phyloP scores from a whole-genome alignment of 768 basidiomycete species.

The Lactarius psammicola region DNA sequence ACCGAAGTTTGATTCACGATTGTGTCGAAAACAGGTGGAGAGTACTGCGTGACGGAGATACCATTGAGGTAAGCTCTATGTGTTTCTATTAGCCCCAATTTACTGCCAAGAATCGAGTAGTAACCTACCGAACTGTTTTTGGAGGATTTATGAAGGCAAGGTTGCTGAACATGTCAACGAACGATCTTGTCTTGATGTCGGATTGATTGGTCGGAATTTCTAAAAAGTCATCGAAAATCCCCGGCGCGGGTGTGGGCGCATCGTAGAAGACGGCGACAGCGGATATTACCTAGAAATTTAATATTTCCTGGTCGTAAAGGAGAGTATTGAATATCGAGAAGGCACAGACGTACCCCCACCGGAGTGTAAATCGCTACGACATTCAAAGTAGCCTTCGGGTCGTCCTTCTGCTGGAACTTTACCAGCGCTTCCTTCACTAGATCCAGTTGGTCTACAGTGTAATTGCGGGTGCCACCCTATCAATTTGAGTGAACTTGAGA shows the following conservation, averaged over 20 bases:
- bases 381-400: not conserved
- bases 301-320: not conserved
- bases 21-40: not conserved
- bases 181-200: slow-evolving; percentile 8
- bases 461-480: slow-evolving; percentile 4
- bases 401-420: slow-evolving; percentile 10
- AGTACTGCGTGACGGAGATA: not conserved
- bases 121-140: not conserved
- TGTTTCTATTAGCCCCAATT: not conserved
- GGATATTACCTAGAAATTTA: too few species aligned
- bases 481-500: not conserved
- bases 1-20: not conserved
- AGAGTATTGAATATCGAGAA: not conserved
- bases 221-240: slow-evolving; percentile 27
- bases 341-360: not conserved
- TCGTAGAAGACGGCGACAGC: too few species aligned
- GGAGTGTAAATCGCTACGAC: not conserved
- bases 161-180: not conserved
- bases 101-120: not conserved
- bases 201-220: slow-evolving; percentile 10
- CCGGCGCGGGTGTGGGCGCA: not conserved
- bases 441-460: not conserved
- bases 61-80: not conserved
- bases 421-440: not conserved
- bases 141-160: not conserved